A percentile compares a stretch with the other conserved stretches of the same genome.
phyloP scores from a whole-genome alignment of 2,329 filamentous ascomycete genomes.

The Penicillium paneum region DNA sequence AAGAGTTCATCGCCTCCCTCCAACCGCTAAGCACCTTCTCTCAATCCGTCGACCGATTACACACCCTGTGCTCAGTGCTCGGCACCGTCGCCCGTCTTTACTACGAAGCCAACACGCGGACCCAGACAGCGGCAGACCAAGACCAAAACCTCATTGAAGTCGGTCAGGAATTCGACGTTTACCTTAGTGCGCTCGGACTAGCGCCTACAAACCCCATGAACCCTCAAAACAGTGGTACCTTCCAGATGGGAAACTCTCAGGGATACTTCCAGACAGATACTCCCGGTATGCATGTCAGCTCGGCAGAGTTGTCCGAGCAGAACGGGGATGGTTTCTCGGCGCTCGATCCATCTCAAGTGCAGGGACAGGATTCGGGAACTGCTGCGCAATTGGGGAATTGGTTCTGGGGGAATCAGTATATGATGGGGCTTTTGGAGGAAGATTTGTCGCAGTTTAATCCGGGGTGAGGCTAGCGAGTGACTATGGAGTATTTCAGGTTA shows the following conservation, averaged over 20 bases:
- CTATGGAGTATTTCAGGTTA: not conserved
- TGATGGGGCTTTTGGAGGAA: slow-evolving; percentile 64
- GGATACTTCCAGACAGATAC: slow-evolving; percentile 11
- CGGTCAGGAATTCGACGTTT: slow-evolving; percentile 62
- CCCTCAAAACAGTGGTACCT: not conserved
- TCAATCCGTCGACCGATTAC: slow-evolving; percentile 58
- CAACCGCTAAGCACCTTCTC: slow-evolving; percentile 52
- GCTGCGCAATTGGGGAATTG: slow-evolving; percentile 56
- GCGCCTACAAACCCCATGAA: slow-evolving; percentile 38
- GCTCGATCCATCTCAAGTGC: slow-evolving; percentile 12
- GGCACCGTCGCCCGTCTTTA: slow-evolving; percentile 61
- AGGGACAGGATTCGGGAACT: slow-evolving; percentile 6
- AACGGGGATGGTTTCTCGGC: not conserved
- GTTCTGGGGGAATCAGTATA: slow-evolving; percentile 64
- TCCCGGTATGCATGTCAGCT: not conserved
- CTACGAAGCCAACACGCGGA: slow-evolving; percentile 60
- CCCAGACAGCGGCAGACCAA: slow-evolving; percentile 47
- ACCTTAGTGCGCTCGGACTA: slow-evolving; percentile 62
- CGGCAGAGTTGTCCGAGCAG: not conserved
- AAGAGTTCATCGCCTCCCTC: slow-evolving; percentile 57
- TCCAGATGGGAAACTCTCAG: not conserved
- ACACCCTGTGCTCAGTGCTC: slow-evolving; percentile 62
- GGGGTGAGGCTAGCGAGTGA: not conserved
- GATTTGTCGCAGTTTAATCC: slow-evolving; percentile 44
- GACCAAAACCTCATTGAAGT: slow-evolving; percentile 50